A percentile compares a stretch with the other conserved stretches of the same genome.
phyloP scores from a whole-genome alignment of 169 alveolate species.

The Theileria orientalis region DNA sequence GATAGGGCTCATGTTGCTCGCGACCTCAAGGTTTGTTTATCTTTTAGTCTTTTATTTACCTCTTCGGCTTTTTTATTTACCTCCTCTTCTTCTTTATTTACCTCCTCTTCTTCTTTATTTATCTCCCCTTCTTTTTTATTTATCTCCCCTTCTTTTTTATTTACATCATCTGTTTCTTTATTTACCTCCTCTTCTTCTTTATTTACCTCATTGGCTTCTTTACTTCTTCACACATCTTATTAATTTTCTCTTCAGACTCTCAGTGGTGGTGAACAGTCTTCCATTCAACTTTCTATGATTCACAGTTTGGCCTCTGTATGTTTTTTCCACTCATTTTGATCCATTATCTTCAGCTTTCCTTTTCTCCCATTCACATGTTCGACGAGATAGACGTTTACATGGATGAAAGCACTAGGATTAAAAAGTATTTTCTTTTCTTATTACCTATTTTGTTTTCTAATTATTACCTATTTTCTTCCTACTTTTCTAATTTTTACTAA shows the following conservation, averaged over 20 bases:
- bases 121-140: too few species aligned
- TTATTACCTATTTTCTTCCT: not conserved
- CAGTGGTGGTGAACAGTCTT: slow-evolving; percentile 67
- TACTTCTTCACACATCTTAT: not conserved
- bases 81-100: too few species aligned
- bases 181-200: not conserved
- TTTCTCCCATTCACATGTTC: slow-evolving; percentile 64
- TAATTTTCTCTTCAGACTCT: slow-evolving; percentile 34
- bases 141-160: not conserved
- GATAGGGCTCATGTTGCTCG: slow-evolving; percentile 56
- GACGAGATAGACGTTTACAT: slow-evolving; percentile 68
- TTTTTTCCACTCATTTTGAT: not conserved
- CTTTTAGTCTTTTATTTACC: too few species aligned
- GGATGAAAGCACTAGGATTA: slow-evolving; percentile 64
- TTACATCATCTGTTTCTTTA: not conserved
- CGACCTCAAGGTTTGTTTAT: slow-evolving; percentile 46
- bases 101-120: too few species aligned
- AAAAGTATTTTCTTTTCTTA: slow-evolving; percentile 17
- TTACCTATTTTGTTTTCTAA: too few species aligned
- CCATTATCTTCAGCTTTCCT: slow-evolving; percentile 24
- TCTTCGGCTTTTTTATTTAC: too few species aligned
- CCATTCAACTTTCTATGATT: slow-evolving; percentile 63
- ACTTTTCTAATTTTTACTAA: not conserved
- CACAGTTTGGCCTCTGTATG: slow-evolving; percentile 59
- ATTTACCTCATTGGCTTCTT: not conserved